Evolutionary conservation across 75 land plant genomes (phyloP).

Genomic region (Cunninghamia lanceolata): DNA sequence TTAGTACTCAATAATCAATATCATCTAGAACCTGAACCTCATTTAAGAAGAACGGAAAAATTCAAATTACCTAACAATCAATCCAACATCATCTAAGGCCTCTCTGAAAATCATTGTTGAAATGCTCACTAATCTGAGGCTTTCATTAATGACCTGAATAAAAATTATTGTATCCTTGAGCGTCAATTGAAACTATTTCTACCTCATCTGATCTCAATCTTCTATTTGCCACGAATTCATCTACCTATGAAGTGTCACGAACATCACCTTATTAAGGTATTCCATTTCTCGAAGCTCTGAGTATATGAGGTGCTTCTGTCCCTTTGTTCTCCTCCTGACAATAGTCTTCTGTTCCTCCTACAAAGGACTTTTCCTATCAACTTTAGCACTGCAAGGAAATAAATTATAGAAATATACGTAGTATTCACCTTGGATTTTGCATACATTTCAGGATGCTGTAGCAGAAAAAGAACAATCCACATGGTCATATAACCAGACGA

Average conservation of each 20-base stretch:
- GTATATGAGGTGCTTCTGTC: slow-evolving; percentile 40
- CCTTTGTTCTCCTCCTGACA: slow-evolving; percentile 25
- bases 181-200: too few relatives aligned
- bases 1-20: background rate
- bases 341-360: slow-evolving; percentile 65
- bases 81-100: slow-evolving; percentile 30
- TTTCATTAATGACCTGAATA: slow-evolving; percentile 55
- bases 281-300: slow-evolving; percentile 56
- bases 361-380: background rate
- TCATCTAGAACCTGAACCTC: slow-evolving; percentile 1
- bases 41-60: background rate
- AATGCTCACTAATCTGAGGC: slow-evolving; percentile 44
- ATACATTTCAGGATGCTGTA: slow-evolving; percentile 39
- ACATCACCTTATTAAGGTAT: slow-evolving; percentile 50
- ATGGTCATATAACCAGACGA: slow-evolving; percentile 60
- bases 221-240: background rate
- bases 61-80: slow-evolving; percentile 28
- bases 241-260: background rate
- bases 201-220: background rate
- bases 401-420: background rate
- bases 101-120: slow-evolving; percentile 45
- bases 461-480: slow-evolving; percentile 57
- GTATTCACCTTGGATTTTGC: slow-evolving; percentile 51
- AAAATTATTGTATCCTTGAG: background rate
- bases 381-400: background rate